Conservation (phyloP, 208 protist genomes). For the Leishmania gerbilli region DNA sequence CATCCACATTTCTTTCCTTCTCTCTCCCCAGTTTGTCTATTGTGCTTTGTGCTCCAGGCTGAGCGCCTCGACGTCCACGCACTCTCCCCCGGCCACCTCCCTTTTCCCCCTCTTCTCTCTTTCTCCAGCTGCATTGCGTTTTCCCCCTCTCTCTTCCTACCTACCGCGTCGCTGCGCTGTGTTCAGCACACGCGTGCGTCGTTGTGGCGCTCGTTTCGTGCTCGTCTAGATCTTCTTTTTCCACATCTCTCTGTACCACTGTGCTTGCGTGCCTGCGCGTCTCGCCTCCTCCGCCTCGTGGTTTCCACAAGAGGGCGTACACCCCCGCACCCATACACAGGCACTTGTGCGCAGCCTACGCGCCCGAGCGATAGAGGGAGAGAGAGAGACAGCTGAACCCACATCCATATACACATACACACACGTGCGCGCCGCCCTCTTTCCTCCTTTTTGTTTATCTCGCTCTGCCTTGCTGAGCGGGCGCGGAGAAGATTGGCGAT, state of each 20-base stretch:
- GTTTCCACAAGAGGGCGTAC: background rate
- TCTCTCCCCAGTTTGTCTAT: background rate
- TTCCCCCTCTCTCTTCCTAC: conserved; percentile 8
- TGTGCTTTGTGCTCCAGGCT: background rate
- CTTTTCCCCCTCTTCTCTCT: background rate
- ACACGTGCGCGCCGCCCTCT: background rate
- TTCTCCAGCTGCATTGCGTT: background rate
- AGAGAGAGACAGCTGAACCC: background rate
- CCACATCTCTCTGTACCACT: background rate
- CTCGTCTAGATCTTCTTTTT: background rate
- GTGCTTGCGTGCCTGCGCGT: background rate
- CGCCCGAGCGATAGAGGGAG: background rate
- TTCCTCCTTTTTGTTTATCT: background rate
- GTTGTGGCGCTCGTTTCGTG: background rate
- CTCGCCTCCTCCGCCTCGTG: background rate
- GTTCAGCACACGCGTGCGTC: background rate
- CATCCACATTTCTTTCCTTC: background rate
- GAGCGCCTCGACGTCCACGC: background rate
- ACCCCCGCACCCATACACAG: background rate
- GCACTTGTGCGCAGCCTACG: background rate
- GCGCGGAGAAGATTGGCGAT: background rate
- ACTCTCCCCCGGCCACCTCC: background rate
- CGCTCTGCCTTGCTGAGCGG: background rate
- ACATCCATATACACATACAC: background rate
- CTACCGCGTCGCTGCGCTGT: background rate